Percentiles rank a stretch among this genome's conserved stretches.
These are phyloP conservation scores for Xylariaceae sp. DNA, from an alignment of 2,329 filamentous ascomycete genomes.

Conservation along the genomic window DNA sequence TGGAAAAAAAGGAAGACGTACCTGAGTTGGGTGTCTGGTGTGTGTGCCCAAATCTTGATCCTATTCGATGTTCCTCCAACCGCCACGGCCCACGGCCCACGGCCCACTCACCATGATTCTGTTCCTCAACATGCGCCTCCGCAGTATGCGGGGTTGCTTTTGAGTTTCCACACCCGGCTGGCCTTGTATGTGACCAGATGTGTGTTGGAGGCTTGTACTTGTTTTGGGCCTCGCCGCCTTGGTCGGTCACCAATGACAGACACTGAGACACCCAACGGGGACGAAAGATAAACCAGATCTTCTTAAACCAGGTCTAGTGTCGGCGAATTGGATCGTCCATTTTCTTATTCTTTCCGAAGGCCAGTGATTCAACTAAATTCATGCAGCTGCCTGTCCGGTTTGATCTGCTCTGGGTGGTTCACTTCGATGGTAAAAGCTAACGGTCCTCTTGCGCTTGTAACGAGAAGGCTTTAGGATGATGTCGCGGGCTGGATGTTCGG, in stretches of 20 bases:
- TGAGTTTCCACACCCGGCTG: slow-evolving; percentile 5
- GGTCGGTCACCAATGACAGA: background rate
- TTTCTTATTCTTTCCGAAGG: no score
- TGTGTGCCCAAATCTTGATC: slow-evolving; percentile 8
- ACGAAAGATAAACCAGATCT: background rate
- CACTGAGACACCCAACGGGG: background rate
- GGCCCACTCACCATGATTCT: slow-evolving; percentile 6
- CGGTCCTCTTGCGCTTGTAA: background rate
- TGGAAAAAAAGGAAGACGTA: slow-evolving; percentile 8
- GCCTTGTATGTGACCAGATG: background rate
- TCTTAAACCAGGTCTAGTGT: no score
- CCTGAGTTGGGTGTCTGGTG: slow-evolving; percentile 8
- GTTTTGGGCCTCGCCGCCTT: no score
- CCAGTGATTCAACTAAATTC: no score
- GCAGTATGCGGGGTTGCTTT: slow-evolving; percentile 8
- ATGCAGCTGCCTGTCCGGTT: no score
- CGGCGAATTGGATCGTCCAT: no score
- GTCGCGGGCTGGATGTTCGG: background rate
- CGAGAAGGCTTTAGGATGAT: background rate
- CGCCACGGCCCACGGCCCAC: slow-evolving; percentile 9
- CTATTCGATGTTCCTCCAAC: slow-evolving; percentile 11
- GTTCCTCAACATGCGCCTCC: slow-evolving; percentile 8
- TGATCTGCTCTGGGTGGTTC: background rate
- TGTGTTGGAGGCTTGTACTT: no score
- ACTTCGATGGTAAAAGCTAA: background rate